A percentile compares a stretch with the other conserved stretches of the same genome.
Conservation (phyloP, 768 basidiomycete genomes). For the Hortiboletus campestris region DNA sequence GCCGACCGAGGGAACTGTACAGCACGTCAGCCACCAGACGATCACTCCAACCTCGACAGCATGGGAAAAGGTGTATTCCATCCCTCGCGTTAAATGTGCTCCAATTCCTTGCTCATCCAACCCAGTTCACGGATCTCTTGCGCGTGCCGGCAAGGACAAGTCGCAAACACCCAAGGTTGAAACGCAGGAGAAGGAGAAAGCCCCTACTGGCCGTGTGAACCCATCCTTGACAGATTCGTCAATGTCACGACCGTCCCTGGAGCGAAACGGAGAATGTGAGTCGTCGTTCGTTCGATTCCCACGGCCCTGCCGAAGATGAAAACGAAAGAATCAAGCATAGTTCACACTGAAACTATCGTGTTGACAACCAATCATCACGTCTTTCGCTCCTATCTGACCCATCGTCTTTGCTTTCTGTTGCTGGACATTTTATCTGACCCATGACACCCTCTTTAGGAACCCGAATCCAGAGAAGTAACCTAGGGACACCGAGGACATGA, state of each 20-base stretch:
- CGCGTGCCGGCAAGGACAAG: slow-evolving; percentile 99
- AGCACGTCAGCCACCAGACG: slow-evolving; percentile 32
- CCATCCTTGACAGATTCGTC: too few species aligned
- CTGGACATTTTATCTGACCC: slow-evolving; percentile 3
- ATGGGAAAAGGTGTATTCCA: slow-evolving; percentile 76
- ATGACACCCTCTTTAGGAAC: slow-evolving; percentile 12
- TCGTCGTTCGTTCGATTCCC: slow-evolving; percentile 51
- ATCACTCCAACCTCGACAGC: slow-evolving; percentile 48
- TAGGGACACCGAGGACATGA: too few species aligned
- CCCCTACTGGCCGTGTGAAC: slow-evolving; percentile 86
- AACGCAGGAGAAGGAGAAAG: slow-evolving; percentile 98
- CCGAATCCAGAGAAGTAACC: slow-evolving; percentile 8
- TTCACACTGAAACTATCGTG: slow-evolving; percentile 92
- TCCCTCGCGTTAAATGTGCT: neutral
- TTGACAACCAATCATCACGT: slow-evolving; percentile 87
- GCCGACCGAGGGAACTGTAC: slow-evolving; percentile 42
- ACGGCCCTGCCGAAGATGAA: slow-evolving; percentile 23
- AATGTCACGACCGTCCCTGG: slow-evolving; percentile 86
- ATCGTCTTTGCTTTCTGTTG: neutral
- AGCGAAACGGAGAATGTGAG: slow-evolving; percentile 94
- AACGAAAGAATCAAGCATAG: slow-evolving; percentile 68
- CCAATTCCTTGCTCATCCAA: neutral
- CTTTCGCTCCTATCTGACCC: slow-evolving; percentile 99
- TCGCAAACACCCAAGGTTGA: slow-evolving; percentile 97
- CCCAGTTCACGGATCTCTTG: slow-evolving; percentile 97